Conservation (phyloP, 495 filamentous ascomycete species). For the Ascodesmis nigricans region DNA sequence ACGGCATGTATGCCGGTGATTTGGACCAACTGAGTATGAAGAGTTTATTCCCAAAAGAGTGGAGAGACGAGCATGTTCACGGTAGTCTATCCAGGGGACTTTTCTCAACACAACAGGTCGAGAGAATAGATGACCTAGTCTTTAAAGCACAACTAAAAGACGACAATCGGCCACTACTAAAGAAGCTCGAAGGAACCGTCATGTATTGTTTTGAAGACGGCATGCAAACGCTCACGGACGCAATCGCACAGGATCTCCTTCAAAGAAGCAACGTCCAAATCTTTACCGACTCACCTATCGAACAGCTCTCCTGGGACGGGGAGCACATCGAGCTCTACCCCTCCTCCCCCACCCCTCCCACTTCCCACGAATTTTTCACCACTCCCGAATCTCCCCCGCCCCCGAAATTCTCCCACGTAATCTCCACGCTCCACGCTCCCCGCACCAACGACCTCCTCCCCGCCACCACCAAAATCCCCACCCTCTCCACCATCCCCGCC, state of each 20-base stretch:
- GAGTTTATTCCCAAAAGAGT: constrained; percentile 33
- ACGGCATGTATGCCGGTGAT: constrained; percentile 91
- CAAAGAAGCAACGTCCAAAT: constrained; percentile 34
- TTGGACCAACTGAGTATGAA: constrained; percentile 54
- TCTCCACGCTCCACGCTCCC: constrained; percentile 44
- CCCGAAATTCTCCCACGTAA: constrained; percentile 35
- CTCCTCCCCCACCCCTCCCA: no score
- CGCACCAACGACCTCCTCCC: constrained; percentile 24
- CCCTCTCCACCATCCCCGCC: constrained; percentile 34
- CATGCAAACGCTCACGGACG: constrained; percentile 30
- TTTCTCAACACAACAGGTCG: constrained; percentile 4
- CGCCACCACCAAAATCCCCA: constrained; percentile 7
- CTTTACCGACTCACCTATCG: no score
- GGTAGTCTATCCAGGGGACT: constrained; percentile 15
- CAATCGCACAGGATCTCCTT: constrained; percentile 27
- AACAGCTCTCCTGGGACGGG: constrained; percentile 23
- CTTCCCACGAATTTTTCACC: no score
- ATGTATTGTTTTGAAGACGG: constrained; percentile 42
- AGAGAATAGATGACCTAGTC: constrained; percentile 9
- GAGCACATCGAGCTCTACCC: constrained; percentile 2
- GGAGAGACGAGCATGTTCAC: constrained; percentile 29
- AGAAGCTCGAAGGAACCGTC: constrained; percentile 20
- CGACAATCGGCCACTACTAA: constrained; percentile 11
- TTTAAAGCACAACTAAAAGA: constrained; percentile 5
- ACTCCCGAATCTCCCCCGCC: constrained; percentile 4